These are phyloP conservation scores for Coffea canephora DNA, from an alignment of 257 asterid species.

Conservation along the genomic window DNA sequence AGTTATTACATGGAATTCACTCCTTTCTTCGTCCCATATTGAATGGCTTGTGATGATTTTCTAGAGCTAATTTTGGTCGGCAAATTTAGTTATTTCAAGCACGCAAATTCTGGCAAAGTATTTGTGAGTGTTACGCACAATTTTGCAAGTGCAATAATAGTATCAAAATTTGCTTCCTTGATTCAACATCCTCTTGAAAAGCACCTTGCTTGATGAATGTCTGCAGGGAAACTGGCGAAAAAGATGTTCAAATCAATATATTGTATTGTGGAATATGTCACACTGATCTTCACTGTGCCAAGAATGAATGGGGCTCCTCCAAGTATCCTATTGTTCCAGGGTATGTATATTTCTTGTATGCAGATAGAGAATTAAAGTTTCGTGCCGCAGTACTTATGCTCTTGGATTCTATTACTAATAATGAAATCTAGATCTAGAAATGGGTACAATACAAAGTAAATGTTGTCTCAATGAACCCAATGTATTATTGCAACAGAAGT, in stretches of 20 bases:
- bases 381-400: too few species aligned
- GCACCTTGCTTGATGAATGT: not conserved
- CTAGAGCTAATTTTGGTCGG: too few species aligned
- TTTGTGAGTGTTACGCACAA: not conserved
- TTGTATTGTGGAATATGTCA: constrained; percentile 48
- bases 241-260: constrained; percentile 39
- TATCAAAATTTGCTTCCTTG: not conserved
- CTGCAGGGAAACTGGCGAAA: constrained; percentile 35
- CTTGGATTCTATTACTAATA: too few species aligned
- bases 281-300: constrained; percentile 43
- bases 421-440: too few species aligned
- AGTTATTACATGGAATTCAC: not conserved
- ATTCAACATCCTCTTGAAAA: not conserved
- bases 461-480: too few species aligned
- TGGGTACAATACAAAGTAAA: too few species aligned
- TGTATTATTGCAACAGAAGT: too few species aligned
- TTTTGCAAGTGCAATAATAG: not conserved
- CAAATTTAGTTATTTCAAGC: too few species aligned
- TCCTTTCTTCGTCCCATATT: not conserved
- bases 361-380: not conserved
- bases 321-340: constrained; percentile 45
- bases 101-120: not conserved
- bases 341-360: constrained; percentile 7
- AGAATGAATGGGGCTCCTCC: constrained; percentile 39
- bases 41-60: not conserved